A percentile compares a stretch with the other conserved stretches of the same genome.
phyloP scores from a whole-genome alignment of 2,329 filamentous ascomycete species.

The Xenoacremonium recifei region DNA sequence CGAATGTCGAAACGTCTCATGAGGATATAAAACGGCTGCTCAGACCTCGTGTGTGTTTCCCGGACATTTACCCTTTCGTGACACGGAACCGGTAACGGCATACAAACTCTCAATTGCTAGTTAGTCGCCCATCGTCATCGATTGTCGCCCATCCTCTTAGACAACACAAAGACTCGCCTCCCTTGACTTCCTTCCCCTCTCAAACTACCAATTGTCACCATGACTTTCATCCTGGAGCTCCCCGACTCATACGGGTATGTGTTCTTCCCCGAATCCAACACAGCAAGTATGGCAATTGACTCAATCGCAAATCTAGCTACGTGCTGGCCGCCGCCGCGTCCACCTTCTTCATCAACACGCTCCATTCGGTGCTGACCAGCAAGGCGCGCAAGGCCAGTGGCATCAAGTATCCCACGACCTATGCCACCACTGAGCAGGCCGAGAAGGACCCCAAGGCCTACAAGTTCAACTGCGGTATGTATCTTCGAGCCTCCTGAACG shows the following conservation, averaged over 20 bases:
- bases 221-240: constrained; percentile 44
- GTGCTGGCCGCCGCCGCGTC: constrained; percentile 58
- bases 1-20: no score
- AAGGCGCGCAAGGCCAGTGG: constrained; percentile 51
- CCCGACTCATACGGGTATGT: constrained; percentile 52
- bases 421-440: constrained; percentile 54
- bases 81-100: no score
- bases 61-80: no score
- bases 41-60: no score
- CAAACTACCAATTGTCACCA: constrained; percentile 33
- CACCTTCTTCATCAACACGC: constrained; percentile 56
- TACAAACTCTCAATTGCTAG: no score
- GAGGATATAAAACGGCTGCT: no score
- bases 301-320: constrained; percentile 43
- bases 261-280: background rate
- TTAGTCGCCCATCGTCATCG: no score
- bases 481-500: no score
- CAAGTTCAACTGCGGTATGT: constrained; percentile 61
- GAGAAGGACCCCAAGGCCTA: constrained; percentile 53
- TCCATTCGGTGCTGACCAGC: constrained; percentile 49
- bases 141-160: no score
- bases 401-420: constrained; percentile 56
- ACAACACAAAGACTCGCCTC: no score
- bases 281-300: background rate
- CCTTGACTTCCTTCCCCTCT: no score